Conservation (phyloP, 192 early-diverging fungal species). For the Chytriomyces confervae region DNA sequence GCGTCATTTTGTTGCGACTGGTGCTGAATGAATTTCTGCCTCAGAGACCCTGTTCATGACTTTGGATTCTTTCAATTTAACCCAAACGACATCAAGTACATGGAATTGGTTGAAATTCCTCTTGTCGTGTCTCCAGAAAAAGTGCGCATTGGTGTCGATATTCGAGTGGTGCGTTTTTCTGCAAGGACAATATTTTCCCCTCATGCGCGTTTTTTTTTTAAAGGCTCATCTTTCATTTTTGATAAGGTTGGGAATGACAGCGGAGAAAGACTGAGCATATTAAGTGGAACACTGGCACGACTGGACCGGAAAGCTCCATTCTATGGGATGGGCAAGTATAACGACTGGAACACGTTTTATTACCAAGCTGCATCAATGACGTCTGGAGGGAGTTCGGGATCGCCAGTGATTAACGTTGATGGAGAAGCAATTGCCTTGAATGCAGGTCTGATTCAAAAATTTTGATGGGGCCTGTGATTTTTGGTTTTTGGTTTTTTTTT, state of each 20-base stretch:
- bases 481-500: not conserved
- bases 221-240: not conserved
- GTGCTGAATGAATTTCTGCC: slow-evolving; percentile 8
- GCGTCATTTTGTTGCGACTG: slow-evolving; percentile 54
- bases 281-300: slow-evolving; percentile 50
- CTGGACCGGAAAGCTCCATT: slow-evolving; percentile 52
- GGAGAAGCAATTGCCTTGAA: slow-evolving; percentile 81
- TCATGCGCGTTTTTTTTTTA: not conserved
- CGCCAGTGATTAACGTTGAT: slow-evolving; percentile 81
- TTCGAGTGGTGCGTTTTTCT: slow-evolving; percentile 59
- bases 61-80: slow-evolving; percentile 80
- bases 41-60: slow-evolving; percentile 63
- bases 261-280: slow-evolving; percentile 50
- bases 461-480: not conserved
- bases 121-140: slow-evolving; percentile 62
- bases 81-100: slow-evolving; percentile 72
- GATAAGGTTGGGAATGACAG: slow-evolving; percentile 44
- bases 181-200: not conserved
- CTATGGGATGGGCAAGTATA: slow-evolving; percentile 48
- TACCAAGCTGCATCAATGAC: slow-evolving; percentile 81
- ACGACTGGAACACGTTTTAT: slow-evolving; percentile 60
- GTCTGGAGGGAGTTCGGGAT: slow-evolving; percentile 78
- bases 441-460: slow-evolving; percentile 55
- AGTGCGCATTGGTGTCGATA: slow-evolving; percentile 77
- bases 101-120: slow-evolving; percentile 70